These are phyloP conservation scores for Takashimella koratensis DNA, from an alignment of 1,284 basidiomycete species.

Conservation along the genomic window DNA sequence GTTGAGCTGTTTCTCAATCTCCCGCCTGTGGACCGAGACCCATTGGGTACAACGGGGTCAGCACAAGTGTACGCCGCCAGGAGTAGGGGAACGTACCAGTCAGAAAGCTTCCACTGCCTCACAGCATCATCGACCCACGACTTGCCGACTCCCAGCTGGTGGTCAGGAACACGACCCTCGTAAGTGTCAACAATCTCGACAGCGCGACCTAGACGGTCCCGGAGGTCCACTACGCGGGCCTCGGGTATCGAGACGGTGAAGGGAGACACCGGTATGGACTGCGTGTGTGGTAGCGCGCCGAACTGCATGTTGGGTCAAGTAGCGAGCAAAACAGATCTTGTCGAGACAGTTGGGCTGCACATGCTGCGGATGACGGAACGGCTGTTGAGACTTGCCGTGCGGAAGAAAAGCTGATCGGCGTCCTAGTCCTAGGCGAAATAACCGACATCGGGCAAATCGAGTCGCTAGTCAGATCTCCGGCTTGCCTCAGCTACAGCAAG, in stretches of 20 bases:
- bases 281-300: constrained; percentile 22
- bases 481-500: no score
- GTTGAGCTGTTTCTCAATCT: constrained; percentile 27
- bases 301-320: constrained; percentile 21
- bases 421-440: no score
- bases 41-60: no score
- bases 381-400: no score
- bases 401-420: no score
- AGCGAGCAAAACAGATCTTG: no score
- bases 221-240: constrained; percentile 31
- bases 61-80: no score
- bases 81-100: constrained; percentile 31
- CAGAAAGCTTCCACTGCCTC: constrained; percentile 22
- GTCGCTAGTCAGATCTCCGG: no score
- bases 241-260: constrained; percentile 30
- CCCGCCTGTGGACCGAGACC: constrained; percentile 20
- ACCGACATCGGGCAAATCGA: no score
- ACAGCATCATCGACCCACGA: constrained; percentile 25
- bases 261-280: constrained; percentile 27
- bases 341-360: no score
- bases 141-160: constrained; percentile 22
- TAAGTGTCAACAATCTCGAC: constrained; percentile 27
- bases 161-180: constrained; percentile 27
- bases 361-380: no score
- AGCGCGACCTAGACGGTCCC: constrained; percentile 19